Evolutionary conservation across 2,329 filamentous ascomycete species (phyloP).

Genomic region (Thelonectria blattea): DNA sequence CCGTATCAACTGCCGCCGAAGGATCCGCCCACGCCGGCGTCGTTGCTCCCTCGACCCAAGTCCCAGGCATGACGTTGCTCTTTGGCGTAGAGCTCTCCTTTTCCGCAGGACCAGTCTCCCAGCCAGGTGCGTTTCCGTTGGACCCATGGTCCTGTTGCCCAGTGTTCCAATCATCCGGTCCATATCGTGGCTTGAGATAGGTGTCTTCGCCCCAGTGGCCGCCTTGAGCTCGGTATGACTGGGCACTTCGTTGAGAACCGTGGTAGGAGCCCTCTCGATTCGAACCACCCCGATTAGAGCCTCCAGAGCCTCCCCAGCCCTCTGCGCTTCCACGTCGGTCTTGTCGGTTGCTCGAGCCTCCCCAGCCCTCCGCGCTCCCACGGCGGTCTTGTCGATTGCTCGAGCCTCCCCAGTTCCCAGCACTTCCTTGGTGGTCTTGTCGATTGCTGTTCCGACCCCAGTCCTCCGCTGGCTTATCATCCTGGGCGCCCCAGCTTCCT

Average conservation of each 20-base stretch:
- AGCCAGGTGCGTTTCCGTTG: slow-evolving; percentile 27
- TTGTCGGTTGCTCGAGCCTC: slow-evolving; percentile 7
- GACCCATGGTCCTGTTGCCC: slow-evolving; percentile 15
- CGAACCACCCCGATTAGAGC: not conserved
- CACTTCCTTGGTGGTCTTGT: not conserved
- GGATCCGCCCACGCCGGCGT: slow-evolving; percentile 41
- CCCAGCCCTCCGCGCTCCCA: too few relatives aligned
- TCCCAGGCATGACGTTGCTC: slow-evolving; percentile 44
- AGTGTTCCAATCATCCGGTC: slow-evolving; percentile 1
- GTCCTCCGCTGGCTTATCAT: not conserved
- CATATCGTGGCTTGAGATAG: not conserved
- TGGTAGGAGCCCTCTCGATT: not conserved
- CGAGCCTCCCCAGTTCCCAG: not conserved
- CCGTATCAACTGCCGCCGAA: slow-evolving; percentile 41
- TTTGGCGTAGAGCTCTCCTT: not conserved
- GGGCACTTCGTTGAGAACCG: slow-evolving; percentile 30
- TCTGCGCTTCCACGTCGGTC: not conserved
- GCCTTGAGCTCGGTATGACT: slow-evolving; percentile 22
- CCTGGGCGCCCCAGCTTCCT: not conserved
- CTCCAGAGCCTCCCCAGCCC: not conserved
- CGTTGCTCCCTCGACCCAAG: slow-evolving; percentile 33
- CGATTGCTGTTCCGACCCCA: slow-evolving; percentile 13
- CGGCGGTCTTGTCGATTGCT: too few relatives aligned
- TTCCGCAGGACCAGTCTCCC: slow-evolving; percentile 7
- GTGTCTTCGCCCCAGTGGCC: slow-evolving; percentile 34